Conservation (phyloP, 257 asterid genomes). For the Fraxinus anomala region DNA sequence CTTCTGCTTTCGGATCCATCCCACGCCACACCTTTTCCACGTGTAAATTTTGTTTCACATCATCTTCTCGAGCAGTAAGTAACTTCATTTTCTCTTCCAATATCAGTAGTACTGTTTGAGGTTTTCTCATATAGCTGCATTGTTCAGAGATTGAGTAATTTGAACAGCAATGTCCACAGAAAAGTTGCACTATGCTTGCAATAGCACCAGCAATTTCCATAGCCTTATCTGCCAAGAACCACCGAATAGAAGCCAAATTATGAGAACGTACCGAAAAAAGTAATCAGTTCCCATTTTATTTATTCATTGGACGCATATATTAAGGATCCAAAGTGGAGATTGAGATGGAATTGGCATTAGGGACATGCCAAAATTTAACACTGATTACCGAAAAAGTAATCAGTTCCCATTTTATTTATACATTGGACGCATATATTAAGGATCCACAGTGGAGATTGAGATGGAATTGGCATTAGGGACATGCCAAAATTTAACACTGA, state of each 20-base stretch:
- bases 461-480: background rate
- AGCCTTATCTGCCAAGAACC: slow-evolving; percentile 8
- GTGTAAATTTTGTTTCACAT: slow-evolving; percentile 12
- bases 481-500: background rate
- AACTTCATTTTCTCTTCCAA: slow-evolving; percentile 26
- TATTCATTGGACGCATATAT: background rate
- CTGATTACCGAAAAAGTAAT: background rate
- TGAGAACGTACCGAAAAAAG: background rate
- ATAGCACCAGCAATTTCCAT: slow-evolving; percentile 30
- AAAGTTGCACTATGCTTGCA: slow-evolving; percentile 24
- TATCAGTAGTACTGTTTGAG: slow-evolving; percentile 14
- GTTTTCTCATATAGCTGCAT: slow-evolving; percentile 24
- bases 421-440: background rate
- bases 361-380: background rate
- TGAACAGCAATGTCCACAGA: slow-evolving; percentile 27
- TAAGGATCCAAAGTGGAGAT: background rate
- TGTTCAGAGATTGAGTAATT: slow-evolving; percentile 16
- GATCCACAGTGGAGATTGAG: background rate
- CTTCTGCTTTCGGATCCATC: slow-evolving; percentile 35
- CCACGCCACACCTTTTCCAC: slow-evolving; percentile 14
- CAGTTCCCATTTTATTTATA: background rate
- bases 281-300: background rate
- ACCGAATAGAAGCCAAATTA: background rate
- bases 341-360: background rate
- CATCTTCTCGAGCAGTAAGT: slow-evolving; percentile 34